Conservation (phyloP, 306 rosid genomes). For the Chamaecrista fasciculata region DNA sequence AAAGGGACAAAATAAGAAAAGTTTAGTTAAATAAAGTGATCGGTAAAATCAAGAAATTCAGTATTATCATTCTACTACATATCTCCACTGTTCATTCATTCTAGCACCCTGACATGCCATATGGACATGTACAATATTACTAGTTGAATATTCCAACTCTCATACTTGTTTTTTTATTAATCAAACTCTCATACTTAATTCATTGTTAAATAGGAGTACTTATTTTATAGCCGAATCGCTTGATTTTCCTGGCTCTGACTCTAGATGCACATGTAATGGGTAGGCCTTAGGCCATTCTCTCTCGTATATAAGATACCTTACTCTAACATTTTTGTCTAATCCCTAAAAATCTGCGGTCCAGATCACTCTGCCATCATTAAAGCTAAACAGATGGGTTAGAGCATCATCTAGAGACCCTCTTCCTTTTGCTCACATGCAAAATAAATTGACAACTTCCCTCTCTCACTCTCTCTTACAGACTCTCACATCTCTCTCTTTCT, state of each 20-base stretch:
- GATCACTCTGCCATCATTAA: conserved; percentile 30
- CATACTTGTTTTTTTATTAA: too few relatives aligned
- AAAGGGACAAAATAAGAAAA: too few relatives aligned
- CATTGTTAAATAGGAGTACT: not conserved
- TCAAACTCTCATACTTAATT: not conserved
- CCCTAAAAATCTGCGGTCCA: conserved; percentile 24
- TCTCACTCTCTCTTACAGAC: not conserved
- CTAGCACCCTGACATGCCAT: not conserved
- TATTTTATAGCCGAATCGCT: too few relatives aligned
- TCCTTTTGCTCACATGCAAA: conserved; percentile 34
- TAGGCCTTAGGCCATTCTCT: not conserved
- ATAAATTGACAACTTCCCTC: conserved; percentile 21
- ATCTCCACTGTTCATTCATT: not conserved
- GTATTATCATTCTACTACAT: not conserved
- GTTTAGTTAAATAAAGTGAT: not conserved
- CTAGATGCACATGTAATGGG: not conserved
- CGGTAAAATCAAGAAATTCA: not conserved
- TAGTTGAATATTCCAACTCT: not conserved
- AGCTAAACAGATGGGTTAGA: conserved; percentile 24
- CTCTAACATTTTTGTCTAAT: not conserved
- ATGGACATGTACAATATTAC: not conserved
- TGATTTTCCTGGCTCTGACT: not conserved
- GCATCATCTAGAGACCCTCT: conserved; percentile 29
- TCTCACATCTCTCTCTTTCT: not conserved
- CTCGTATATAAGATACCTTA: not conserved